phyloP scores from a whole-genome alignment of 2,329 filamentous ascomycete genomes.

The Didymellaceae sp. region DNA sequence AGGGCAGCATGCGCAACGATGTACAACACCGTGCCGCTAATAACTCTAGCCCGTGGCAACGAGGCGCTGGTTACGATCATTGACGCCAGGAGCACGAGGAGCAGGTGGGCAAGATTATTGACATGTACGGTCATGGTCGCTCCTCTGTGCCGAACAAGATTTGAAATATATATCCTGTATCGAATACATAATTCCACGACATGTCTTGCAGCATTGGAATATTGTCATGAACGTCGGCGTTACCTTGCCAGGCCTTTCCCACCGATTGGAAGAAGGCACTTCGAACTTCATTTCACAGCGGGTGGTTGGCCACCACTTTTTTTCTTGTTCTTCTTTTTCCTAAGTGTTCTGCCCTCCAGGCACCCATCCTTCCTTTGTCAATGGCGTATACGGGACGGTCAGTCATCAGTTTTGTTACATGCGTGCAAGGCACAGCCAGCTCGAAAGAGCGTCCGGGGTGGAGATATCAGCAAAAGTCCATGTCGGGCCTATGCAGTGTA shows the following conservation, averaged over 20 bases:
- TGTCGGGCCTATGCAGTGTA: constrained; percentile 1
- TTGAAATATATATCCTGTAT: constrained; percentile 30
- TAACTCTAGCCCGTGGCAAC: constrained; percentile 68
- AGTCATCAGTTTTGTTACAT: constrained; percentile 10
- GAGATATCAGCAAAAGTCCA: not conserved
- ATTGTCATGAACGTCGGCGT: constrained; percentile 36
- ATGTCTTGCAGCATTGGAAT: constrained; percentile 25
- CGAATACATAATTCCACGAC: constrained; percentile 20
- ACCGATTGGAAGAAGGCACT: constrained; percentile 11
- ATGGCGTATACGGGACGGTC: constrained; percentile 11
- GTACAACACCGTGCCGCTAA: constrained; percentile 55
- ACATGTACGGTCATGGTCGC: constrained; percentile 44
- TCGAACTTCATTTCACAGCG: constrained; percentile 11
- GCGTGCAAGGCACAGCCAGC: constrained; percentile 14
- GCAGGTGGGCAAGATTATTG: constrained; percentile 45
- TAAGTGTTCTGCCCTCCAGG: constrained; percentile 4
- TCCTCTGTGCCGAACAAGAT: constrained; percentile 38
- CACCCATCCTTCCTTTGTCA: constrained; percentile 16
- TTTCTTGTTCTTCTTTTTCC: constrained; percentile 5
- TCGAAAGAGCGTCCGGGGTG: constrained; percentile 1
- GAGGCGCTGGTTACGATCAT: constrained; percentile 69
- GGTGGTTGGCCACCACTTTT: constrained; percentile 6
- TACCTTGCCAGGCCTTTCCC: constrained; percentile 12
- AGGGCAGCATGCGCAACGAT: constrained; percentile 32
- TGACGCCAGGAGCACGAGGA: constrained; percentile 52